These are phyloP conservation scores for Pontederia paniculata DNA, from an alignment of 176 grass and related monocot genomes.

Conservation along the genomic window DNA sequence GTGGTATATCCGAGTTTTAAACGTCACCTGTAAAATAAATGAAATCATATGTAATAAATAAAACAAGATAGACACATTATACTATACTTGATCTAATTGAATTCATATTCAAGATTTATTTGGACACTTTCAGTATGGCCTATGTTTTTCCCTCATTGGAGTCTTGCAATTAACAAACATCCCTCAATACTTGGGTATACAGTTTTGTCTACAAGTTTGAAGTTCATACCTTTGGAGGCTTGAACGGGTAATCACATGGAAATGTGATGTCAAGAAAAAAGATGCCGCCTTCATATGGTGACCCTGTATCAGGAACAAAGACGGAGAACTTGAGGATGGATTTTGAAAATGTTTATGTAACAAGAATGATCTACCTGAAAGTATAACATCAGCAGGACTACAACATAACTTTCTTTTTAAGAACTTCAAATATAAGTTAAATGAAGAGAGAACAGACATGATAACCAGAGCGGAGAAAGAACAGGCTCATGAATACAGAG, in stretches of 20 bases:
- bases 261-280: conserved; percentile 88
- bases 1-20: conserved; percentile 90
- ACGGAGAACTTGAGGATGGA: neutral
- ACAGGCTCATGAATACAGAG: too few species aligned
- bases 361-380: neutral
- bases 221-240: conserved; percentile 49
- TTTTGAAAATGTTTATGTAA: neutral
- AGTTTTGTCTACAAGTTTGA: neutral
- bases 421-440: neutral
- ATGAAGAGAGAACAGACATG: neutral
- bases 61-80: conserved; percentile 8
- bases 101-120: neutral
- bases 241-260: conserved; percentile 78
- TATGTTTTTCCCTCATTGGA: too few species aligned
- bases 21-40: conserved; percentile 41
- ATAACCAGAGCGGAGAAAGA: neutral
- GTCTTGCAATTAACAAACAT: too few species aligned
- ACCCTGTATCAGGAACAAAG: conserved; percentile 30
- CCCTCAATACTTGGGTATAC: too few species aligned
- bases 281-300: conserved; percentile 90
- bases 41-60: neutral
- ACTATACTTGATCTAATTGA: conserved; percentile 1
- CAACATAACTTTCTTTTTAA: too few species aligned
- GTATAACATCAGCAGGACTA: too few species aligned
- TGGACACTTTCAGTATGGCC: too few species aligned